These are phyloP conservation scores for Kurtzmaniella quercitrusa DNA, from an alignment of 1,139 yeast species.

Conservation along the genomic window DNA sequence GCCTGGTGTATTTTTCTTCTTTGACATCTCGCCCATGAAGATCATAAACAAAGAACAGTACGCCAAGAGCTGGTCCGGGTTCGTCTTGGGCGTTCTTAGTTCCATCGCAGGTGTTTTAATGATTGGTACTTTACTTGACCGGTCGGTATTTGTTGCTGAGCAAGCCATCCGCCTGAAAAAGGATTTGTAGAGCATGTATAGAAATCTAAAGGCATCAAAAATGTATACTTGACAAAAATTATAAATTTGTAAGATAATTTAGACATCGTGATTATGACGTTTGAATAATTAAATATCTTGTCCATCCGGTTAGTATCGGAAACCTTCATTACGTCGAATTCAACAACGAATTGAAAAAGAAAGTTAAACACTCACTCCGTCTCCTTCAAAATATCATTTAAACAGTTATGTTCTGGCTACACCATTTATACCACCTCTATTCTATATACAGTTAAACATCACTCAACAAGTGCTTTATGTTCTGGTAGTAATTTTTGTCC, in stretches of 20 bases:
- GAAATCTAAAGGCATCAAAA: neutral
- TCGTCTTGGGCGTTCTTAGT: slow-evolving; percentile 78
- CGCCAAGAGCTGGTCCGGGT: slow-evolving; percentile 79
- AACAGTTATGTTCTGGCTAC: too few species aligned
- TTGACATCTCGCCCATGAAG: slow-evolving; percentile 91
- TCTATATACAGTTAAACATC: slow-evolving; percentile 30
- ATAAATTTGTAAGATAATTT: neutral
- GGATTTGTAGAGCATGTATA: slow-evolving; percentile 22
- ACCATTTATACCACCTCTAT: too few species aligned
- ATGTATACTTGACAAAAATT: too few species aligned
- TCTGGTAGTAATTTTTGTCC: slow-evolving; percentile 49
- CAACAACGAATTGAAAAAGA: too few species aligned
- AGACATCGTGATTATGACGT: too few species aligned
- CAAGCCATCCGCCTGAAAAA: slow-evolving; percentile 75
- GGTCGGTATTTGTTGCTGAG: slow-evolving; percentile 88
- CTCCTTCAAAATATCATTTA: too few species aligned
- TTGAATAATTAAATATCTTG: too few species aligned
- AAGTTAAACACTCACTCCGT: too few species aligned
- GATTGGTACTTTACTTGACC: slow-evolving; percentile 84
- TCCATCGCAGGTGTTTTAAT: slow-evolving; percentile 93
- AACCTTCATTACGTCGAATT: too few species aligned
- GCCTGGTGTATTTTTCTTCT: slow-evolving; percentile 84
- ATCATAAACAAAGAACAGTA: slow-evolving; percentile 82
- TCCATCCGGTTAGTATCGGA: neutral
- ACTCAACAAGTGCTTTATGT: slow-evolving; percentile 50